Evolutionary conservation across 163 green algal species (phyloP).

Genomic region (Coccomyxa subellipsoidea): DNA sequence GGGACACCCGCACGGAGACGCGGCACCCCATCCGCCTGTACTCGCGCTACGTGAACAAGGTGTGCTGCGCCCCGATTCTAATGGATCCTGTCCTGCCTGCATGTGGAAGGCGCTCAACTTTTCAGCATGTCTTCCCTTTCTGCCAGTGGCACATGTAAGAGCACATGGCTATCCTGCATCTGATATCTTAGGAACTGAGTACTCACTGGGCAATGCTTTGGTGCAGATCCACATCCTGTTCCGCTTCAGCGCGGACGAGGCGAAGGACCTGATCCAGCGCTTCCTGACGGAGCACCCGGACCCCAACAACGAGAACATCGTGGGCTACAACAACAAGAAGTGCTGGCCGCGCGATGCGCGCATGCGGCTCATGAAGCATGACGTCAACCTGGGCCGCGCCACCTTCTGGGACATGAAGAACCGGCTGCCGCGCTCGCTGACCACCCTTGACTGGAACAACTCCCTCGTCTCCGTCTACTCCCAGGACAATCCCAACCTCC

Average conservation of each 20-base stretch:
- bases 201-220: not conserved
- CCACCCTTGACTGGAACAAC: constrained; percentile 98
- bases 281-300: constrained; percentile 99
- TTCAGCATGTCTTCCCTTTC: too few species aligned
- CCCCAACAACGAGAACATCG: constrained; percentile 99
- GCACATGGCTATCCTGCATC: too few species aligned
- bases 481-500: constrained; percentile 98
- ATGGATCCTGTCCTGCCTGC: too few species aligned
- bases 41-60: constrained; percentile 89
- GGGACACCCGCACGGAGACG: constrained; percentile 80
- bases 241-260: constrained; percentile 94
- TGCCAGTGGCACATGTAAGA: too few species aligned
- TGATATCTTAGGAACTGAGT: too few species aligned
- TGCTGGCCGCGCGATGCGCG: constrained; percentile 98
- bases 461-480: constrained; percentile 95
- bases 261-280: constrained; percentile 95
- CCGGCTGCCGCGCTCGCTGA: constrained; percentile 73
- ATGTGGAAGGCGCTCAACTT: not conserved
- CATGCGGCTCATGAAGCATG: constrained; percentile 99
- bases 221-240: constrained; percentile 83
- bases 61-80: constrained; percentile 33
- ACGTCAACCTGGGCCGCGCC: constrained; percentile 97
- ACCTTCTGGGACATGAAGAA: constrained; percentile 99
- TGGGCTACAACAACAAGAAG: constrained; percentile 98
- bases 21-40: constrained; percentile 99